A percentile compares a stretch with the other conserved stretches of the same genome.
These are phyloP conservation scores for cucumber (Cucumis sativus) DNA, from an alignment of 306 rosid species.

Conservation along the genomic window Cucumber_9930_V3 NC_026656.2:3484001-3484500, in stretches of 20 bases:
- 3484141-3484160: neutral
- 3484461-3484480: conserved; percentile 42
- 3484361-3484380: neutral
- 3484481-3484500: conserved; percentile 50
- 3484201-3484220: no score
- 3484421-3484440: conserved; percentile 36
- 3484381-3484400: neutral
- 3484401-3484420: conserved; percentile 61
- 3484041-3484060: no score
- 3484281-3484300: conserved; percentile 61
- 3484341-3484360: neutral
- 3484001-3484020: no score
- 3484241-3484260: conserved; percentile 63
- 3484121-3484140: no score
- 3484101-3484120: no score
- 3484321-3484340: conserved; percentile 10
- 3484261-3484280: conserved; percentile 61
- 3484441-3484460: conserved; percentile 59
- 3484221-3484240: conserved; percentile 46
- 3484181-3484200: no score
- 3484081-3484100: no score
- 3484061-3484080: no score
- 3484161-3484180: neutral
- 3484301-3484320: conserved; percentile 75
- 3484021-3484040: no score